A percentile compares a stretch with the other conserved stretches of the same genome.
These are phyloP conservation scores for Candida loeiensis DNA, from an alignment of 805 yeast genomes.

Conservation along the genomic window DNA sequence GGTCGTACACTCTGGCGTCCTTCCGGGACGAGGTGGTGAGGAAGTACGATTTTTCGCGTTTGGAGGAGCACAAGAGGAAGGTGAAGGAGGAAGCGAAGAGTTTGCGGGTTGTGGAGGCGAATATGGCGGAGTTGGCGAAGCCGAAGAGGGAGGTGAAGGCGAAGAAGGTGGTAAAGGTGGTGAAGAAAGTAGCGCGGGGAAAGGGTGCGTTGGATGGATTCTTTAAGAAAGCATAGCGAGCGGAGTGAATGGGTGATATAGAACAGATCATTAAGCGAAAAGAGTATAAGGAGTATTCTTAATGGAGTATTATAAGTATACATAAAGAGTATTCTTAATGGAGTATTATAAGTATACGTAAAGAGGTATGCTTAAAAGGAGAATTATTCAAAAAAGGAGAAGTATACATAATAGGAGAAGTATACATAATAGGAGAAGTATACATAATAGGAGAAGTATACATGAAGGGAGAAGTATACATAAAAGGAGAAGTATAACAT, in stretches of 20 bases:
- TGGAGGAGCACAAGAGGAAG: conserved; percentile 17
- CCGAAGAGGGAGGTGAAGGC: conserved; percentile 4
- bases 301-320: too few species aligned
- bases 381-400: too few species aligned
- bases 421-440: too few species aligned
- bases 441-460: too few species aligned
- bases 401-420: too few species aligned
- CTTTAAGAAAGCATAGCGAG: conserved; percentile 34
- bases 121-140: conserved; percentile 22
- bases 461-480: too few species aligned
- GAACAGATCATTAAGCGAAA: not conserved
- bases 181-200: conserved; percentile 47
- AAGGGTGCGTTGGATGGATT: conserved; percentile 71
- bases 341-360: too few species aligned
- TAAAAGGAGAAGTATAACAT: too few species aligned
- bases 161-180: conserved; percentile 18
- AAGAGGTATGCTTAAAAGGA: too few species aligned
- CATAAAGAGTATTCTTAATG: too few species aligned
- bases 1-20: conserved; percentile 34
- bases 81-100: conserved; percentile 20
- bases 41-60: conserved; percentile 19
- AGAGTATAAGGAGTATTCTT: too few species aligned
- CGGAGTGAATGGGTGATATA: not conserved
- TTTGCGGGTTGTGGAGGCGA: conserved; percentile 23
- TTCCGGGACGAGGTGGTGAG: conserved; percentile 22